phyloP scores from a whole-genome alignment of 2,329 filamentous ascomycete genomes.

The Pseudonectria foliicola region DNA sequence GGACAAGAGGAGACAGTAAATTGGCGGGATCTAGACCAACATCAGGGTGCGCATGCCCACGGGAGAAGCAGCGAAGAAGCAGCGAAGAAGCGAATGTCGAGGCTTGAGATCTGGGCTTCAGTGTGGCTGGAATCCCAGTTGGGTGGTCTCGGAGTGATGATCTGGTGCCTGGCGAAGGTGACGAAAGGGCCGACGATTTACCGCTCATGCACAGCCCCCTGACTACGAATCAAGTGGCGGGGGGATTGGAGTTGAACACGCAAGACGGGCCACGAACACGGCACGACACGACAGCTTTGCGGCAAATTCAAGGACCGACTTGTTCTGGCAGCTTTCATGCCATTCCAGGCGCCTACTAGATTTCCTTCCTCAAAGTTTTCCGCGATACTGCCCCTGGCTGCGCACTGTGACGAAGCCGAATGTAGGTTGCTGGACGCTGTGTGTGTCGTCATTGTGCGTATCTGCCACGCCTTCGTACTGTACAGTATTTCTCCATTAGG shows the following conservation, averaged over 20 bases:
- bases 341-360: too few species aligned
- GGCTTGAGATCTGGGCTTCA: slow-evolving; percentile 14
- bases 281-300: background rate
- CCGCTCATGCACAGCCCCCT: slow-evolving; percentile 25
- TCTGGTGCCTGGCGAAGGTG: slow-evolving; percentile 27
- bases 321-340: too few species aligned
- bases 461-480: too few species aligned
- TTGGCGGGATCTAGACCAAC: slow-evolving; percentile 15
- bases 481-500: too few species aligned
- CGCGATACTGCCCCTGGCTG: too few species aligned
- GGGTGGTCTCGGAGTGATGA: slow-evolving; percentile 17
- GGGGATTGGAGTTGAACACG: slow-evolving; percentile 2
- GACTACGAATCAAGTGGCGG: slow-evolving; percentile 20
- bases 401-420: too few species aligned
- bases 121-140: slow-evolving; percentile 23
- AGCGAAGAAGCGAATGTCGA: slow-evolving; percentile 18
- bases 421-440: background rate
- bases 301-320: too few species aligned
- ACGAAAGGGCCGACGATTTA: slow-evolving; percentile 31
- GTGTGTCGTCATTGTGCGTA: slow-evolving; percentile 22
- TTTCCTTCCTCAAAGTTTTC: too few species aligned
- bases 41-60: slow-evolving; percentile 16
- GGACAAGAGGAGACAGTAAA: slow-evolving; percentile 10
- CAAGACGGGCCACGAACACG: background rate
- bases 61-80: slow-evolving; percentile 6